phyloP scores from a whole-genome alignment of 2,329 filamentous ascomycete species.

The Beauveria scarabaeidicola region DNA sequence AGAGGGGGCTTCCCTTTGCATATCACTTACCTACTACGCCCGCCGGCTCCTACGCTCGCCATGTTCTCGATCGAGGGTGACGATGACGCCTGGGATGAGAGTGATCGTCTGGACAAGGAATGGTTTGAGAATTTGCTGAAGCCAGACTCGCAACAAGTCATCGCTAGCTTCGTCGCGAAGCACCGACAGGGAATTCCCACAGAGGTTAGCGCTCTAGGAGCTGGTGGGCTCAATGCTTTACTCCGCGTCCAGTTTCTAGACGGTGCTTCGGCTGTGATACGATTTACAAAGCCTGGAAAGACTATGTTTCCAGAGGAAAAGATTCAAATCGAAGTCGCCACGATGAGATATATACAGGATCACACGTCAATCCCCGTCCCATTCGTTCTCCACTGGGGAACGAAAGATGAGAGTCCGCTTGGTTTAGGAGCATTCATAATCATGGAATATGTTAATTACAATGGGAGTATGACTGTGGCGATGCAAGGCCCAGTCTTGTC shows the following conservation, averaged over 20 bases:
- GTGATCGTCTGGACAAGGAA: neutral
- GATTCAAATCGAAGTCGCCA: slow-evolving; percentile 13
- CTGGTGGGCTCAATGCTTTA: neutral
- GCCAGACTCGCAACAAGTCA: neutral
- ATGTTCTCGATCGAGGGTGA: neutral
- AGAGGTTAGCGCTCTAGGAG: neutral
- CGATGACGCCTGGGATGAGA: slow-evolving; percentile 2
- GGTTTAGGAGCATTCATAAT: slow-evolving; percentile 12
- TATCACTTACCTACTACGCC: too few species aligned
- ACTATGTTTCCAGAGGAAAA: slow-evolving; percentile 14
- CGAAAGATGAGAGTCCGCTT: slow-evolving; percentile 12
- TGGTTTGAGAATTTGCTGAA: neutral
- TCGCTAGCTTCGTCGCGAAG: neutral
- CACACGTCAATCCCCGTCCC: slow-evolving; percentile 12
- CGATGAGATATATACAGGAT: slow-evolving; percentile 11
- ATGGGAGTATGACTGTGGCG: neutral
- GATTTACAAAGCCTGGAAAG: slow-evolving; percentile 10
- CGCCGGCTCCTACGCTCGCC: too few species aligned
- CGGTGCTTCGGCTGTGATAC: neutral
- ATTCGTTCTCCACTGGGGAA: slow-evolving; percentile 13
- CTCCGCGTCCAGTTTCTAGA: neutral
- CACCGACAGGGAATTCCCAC: neutral
- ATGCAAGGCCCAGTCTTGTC: slow-evolving; percentile 7
- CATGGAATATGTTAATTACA: slow-evolving; percentile 12
- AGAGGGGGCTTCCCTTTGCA: too few species aligned